Evolutionary conservation across 148 eudicot species (phyloP).

Genomic region (Euryodendron excelsum): DNA sequence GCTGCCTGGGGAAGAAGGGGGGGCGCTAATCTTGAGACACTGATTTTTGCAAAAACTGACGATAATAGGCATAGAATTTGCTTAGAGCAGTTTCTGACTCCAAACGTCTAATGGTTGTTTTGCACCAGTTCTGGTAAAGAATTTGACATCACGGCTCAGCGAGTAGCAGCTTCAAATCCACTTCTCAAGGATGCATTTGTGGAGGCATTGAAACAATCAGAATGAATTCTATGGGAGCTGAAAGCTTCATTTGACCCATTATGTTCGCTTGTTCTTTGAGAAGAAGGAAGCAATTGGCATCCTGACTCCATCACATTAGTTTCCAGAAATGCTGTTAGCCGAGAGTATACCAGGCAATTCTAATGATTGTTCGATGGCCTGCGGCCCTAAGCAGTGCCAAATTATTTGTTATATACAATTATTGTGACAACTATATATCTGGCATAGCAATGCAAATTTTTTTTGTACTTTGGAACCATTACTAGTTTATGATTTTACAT

Average conservation of each 20-base stretch:
- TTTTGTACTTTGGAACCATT: background rate
- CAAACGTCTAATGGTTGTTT: background rate
- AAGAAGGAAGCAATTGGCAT: background rate
- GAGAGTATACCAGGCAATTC: background rate
- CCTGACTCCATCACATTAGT: background rate
- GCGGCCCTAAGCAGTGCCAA: constrained; percentile 8
- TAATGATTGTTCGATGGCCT: background rate
- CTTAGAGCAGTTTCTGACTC: background rate
- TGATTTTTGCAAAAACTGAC: background rate
- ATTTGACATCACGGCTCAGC: constrained; percentile 24
- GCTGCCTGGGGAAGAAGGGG: too few relatives aligned
- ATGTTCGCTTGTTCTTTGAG: too few relatives aligned
- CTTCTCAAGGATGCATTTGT: constrained; percentile 27
- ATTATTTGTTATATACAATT: background rate
- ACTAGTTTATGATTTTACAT: background rate
- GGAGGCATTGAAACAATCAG: constrained; percentile 18
- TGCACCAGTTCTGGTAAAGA: constrained; percentile 24
- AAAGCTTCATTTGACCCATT: constrained; percentile 20
- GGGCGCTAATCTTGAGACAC: too few relatives aligned
- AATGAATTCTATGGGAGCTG: constrained; percentile 14
- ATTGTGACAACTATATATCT: background rate
- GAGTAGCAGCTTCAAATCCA: constrained; percentile 28
- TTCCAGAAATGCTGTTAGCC: background rate
- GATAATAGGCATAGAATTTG: background rate
- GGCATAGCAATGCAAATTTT: constrained; percentile 1